Conservation (phyloP, 2,329 filamentous ascomycete genomes). For the Penicillium digitatum region DNA sequence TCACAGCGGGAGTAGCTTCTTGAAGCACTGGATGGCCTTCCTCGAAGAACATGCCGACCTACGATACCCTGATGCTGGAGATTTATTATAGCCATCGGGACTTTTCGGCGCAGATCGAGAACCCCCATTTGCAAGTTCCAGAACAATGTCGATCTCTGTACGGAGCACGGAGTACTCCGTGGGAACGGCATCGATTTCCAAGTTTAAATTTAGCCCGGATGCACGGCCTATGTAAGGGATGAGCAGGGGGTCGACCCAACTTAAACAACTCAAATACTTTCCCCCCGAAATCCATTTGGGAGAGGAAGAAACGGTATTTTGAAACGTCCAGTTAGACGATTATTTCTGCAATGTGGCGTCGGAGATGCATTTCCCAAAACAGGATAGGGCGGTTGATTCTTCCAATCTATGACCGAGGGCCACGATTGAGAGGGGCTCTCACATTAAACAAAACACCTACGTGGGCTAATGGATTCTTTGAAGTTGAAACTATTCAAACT, state of each 20-base stretch:
- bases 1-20: conserved; percentile 72
- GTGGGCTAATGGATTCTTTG: background rate
- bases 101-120: background rate
- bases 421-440: background rate
- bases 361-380: conserved; percentile 17
- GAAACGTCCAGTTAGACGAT: background rate
- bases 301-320: background rate
- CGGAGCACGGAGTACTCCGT: too few relatives aligned
- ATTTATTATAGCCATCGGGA: conserved; percentile 24
- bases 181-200: too few relatives aligned
- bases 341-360: background rate
- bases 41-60: conserved; percentile 87
- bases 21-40: conserved; percentile 87
- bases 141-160: background rate
- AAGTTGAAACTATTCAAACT: background rate
- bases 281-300: too few relatives aligned
- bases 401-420: background rate
- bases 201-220: conserved; percentile 7
- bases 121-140: background rate
- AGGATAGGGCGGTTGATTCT: conserved; percentile 3
- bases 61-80: conserved; percentile 68
- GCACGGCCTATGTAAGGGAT: background rate
- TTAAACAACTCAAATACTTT: background rate
- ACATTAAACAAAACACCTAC: background rate
- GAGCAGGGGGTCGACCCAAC: background rate